These are phyloP conservation scores for Pythium aristosporum DNA, from an alignment of 352 stramenopile species.

Conservation along the genomic window DNA sequence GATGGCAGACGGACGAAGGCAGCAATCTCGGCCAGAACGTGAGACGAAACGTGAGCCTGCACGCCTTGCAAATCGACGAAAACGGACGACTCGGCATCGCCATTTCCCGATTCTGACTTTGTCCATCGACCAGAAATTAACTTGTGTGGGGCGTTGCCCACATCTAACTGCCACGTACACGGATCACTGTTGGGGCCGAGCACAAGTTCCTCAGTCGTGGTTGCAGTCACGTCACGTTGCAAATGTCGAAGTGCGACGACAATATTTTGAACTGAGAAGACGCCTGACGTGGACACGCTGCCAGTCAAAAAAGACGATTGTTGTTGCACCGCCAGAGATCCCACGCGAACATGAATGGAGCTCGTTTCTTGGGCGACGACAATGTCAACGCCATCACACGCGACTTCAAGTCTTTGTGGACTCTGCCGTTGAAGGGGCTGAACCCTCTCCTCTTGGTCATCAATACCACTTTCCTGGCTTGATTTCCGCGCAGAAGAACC, in stretches of 20 bases:
- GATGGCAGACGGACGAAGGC: not conserved
- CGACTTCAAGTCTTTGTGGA: slow-evolving; percentile 18
- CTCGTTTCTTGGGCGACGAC: slow-evolving; percentile 3
- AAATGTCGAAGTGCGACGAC: slow-evolving; percentile 38
- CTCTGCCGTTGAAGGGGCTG: not conserved
- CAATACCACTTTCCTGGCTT: not conserved
- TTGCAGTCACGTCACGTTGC: not conserved
- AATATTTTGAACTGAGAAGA: slow-evolving; percentile 61
- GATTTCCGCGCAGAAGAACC: not conserved
- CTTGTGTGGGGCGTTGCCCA: slow-evolving; percentile 75
- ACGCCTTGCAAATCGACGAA: slow-evolving; percentile 75
- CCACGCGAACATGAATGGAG: slow-evolving; percentile 64
- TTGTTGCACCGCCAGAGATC: slow-evolving; percentile 38
- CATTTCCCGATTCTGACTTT: slow-evolving; percentile 20
- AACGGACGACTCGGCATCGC: slow-evolving; percentile 3
- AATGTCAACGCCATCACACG: slow-evolving; percentile 55
- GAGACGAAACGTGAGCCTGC: slow-evolving; percentile 62
- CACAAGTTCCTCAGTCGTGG: slow-evolving; percentile 54
- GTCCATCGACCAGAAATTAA: slow-evolving; percentile 61
- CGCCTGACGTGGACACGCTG: slow-evolving; percentile 23
- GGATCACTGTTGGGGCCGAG: slow-evolving; percentile 69
- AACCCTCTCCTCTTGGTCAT: not conserved
- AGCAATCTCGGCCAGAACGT: slow-evolving; percentile 39
- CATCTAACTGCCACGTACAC: slow-evolving; percentile 61
- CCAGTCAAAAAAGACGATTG: slow-evolving; percentile 25